Conservation (phyloP, 805 yeast genomes). For the Teunomyces funiuensis region DNA sequence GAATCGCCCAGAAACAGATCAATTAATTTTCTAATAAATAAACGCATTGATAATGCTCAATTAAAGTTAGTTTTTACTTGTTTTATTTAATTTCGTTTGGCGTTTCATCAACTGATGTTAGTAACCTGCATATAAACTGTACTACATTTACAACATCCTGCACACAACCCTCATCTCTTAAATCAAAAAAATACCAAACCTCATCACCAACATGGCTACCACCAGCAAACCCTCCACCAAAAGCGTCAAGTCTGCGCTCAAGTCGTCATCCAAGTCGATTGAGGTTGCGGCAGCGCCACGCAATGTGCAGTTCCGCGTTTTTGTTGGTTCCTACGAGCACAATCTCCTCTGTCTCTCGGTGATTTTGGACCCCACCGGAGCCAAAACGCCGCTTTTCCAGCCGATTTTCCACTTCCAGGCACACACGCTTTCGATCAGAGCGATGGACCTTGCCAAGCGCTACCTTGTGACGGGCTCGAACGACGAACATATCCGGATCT, state of each 20-base stretch:
- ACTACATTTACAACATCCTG: too few species aligned
- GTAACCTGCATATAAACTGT: too few species aligned
- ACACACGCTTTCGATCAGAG: conserved; percentile 82
- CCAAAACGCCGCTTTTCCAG: conserved; percentile 65
- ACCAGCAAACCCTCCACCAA: neutral
- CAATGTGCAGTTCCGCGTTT: conserved; percentile 68
- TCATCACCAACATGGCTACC: neutral
- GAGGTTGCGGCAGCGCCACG: conserved; percentile 6
- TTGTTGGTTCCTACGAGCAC: conserved; percentile 96
- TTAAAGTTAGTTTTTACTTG: too few species aligned
- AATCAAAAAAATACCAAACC: neutral
- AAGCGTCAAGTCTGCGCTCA: conserved; percentile 1
- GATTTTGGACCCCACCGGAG: conserved; percentile 45
- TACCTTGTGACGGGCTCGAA: conserved; percentile 92
- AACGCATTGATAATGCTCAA: too few species aligned
- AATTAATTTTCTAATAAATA: too few species aligned
- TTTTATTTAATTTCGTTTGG: too few species aligned
- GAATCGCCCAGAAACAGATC: too few species aligned
- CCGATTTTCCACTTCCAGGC: conserved; percentile 97
- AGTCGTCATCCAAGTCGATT: conserved; percentile 1
- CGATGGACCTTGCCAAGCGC: conserved; percentile 78
- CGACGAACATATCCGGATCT: conserved; percentile 92
- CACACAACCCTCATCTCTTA: conserved; percentile 3
- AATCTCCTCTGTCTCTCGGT: conserved; percentile 81
- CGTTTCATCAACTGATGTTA: too few species aligned